Conservation (phyloP, 495 filamentous ascomycete genomes). For the Neurospora sp. region DNA sequence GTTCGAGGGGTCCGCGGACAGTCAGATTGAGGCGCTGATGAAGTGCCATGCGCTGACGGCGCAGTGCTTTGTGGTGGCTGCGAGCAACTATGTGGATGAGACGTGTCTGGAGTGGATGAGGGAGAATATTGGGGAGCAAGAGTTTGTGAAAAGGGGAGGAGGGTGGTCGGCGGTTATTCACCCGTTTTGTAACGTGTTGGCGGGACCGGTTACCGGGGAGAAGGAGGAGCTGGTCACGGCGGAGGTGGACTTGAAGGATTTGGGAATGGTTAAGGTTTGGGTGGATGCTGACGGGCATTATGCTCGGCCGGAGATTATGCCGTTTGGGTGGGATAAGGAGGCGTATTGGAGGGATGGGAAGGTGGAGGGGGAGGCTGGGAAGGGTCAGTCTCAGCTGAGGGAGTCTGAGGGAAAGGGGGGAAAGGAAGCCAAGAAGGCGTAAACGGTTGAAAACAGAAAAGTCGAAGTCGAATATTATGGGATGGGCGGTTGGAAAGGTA, state of each 20-base stretch:
- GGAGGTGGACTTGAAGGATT: slow-evolving; percentile 30
- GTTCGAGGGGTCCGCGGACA: slow-evolving; percentile 24
- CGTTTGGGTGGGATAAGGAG: slow-evolving; percentile 21
- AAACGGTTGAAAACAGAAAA: background rate
- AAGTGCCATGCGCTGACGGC: slow-evolving; percentile 34
- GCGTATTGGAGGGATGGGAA: slow-evolving; percentile 29
- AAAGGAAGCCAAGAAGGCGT: background rate
- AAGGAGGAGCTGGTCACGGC: slow-evolving; percentile 25
- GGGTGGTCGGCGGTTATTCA: slow-evolving; percentile 31
- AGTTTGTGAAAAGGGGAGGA: slow-evolving; percentile 27
- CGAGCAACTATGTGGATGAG: slow-evolving; percentile 31
- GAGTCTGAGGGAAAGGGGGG: background rate
- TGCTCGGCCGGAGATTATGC: slow-evolving; percentile 30
- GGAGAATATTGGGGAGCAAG: slow-evolving; percentile 30
- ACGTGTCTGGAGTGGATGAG: slow-evolving; percentile 32
- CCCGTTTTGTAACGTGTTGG: slow-evolving; percentile 25
- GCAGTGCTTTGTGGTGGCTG: slow-evolving; percentile 31
- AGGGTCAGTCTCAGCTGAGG: background rate
- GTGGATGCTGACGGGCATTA: slow-evolving; percentile 32
- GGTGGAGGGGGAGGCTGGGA: background rate
- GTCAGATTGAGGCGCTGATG: slow-evolving; percentile 36
- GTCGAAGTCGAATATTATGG: background rate
- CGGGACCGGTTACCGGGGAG: slow-evolving; percentile 24
- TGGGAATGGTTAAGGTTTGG: slow-evolving; percentile 30
- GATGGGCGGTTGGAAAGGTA: background rate